Percentiles rank a stretch among this genome's conserved stretches.
Evolutionary conservation across 257 asterid genomes (phyloP).

Genomic region (Forsythia viridissima): DNA sequence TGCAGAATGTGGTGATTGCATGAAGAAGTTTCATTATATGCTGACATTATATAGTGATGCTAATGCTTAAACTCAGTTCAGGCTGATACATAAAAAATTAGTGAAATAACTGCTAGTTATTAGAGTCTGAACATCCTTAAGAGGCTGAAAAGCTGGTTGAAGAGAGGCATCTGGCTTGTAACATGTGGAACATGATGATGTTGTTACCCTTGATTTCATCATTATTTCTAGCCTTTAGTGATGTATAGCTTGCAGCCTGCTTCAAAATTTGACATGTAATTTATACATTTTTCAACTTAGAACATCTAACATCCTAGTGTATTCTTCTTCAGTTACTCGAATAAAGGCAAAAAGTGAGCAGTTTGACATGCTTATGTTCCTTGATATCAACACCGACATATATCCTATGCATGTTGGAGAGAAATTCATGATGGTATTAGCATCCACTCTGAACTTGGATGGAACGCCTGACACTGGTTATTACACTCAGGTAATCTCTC

Average conservation of each 20-base stretch:
- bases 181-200: background rate
- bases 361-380: conserved; percentile 77
- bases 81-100: background rate
- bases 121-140: background rate
- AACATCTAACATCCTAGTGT: conserved; percentile 4
- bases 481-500: conserved; percentile 62
- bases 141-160: background rate
- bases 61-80: background rate
- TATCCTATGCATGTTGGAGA: conserved; percentile 77
- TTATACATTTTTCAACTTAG: conserved; percentile 1
- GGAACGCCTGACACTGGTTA: conserved; percentile 93
- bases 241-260: background rate
- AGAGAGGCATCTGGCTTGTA: background rate
- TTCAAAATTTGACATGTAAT: background rate
- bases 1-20: background rate
- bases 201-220: background rate
- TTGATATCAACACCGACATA: conserved; percentile 74
- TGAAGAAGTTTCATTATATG: background rate
- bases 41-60: background rate
- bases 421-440: conserved; percentile 85
- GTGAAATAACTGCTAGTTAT: background rate
- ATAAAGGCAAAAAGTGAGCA: conserved; percentile 85
- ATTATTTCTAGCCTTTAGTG: background rate
- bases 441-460: conserved; percentile 89
- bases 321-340: conserved; percentile 51